Evolutionary conservation across 139 green algal species (phyloP).

Genomic region (Pleodorina starrii): DNA sequence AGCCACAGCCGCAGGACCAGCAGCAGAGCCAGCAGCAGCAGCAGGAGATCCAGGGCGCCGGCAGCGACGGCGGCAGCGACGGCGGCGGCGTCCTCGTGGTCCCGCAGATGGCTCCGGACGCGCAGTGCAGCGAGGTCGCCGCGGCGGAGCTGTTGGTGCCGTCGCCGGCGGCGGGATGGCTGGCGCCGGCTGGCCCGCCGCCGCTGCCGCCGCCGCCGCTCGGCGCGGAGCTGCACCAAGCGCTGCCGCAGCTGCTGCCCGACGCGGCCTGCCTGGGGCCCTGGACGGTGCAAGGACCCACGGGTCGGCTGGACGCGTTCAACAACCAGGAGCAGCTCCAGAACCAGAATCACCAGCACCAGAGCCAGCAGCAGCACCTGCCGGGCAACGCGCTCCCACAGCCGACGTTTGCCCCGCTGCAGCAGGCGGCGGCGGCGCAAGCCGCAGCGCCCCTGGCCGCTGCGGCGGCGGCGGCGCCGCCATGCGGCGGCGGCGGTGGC

Average conservation of each 20-base stretch:
- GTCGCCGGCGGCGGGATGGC: not conserved
- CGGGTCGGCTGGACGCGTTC: not conserved
- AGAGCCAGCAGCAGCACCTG: not conserved
- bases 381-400: not conserved
- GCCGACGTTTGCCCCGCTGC: not conserved
- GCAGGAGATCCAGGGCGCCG: not conserved
- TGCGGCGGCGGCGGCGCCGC: not conserved
- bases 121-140: not conserved
- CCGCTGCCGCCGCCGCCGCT: not conserved
- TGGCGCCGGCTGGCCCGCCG: not conserved
- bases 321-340: constrained; percentile 47
- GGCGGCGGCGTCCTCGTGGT: not conserved
- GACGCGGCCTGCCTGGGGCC: not conserved
- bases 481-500: not conserved
- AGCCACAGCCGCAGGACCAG: not conserved
- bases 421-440: not conserved
- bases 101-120: not conserved
- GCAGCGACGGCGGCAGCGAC: not conserved
- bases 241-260: not conserved
- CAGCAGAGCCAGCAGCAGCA: not conserved
- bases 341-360: not conserved
- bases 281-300: constrained; percentile 31
- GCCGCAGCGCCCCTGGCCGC: not conserved
- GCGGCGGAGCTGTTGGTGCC: not conserved
- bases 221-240: not conserved